Conservation (phyloP, 2,329 filamentous ascomycete genomes). For the Phialemoniopsis sp. region DNA sequence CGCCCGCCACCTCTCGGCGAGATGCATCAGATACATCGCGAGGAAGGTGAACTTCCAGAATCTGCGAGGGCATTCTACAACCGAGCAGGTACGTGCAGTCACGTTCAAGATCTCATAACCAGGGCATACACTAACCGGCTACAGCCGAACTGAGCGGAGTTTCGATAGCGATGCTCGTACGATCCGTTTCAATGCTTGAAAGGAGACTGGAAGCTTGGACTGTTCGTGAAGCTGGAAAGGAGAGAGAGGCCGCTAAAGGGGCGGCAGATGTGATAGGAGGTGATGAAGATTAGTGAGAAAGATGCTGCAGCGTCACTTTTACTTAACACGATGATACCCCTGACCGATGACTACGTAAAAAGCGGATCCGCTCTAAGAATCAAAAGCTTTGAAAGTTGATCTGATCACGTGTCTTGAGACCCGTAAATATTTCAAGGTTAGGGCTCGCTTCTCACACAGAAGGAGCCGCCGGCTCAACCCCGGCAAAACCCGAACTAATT, state of each 20-base stretch:
- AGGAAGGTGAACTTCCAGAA: conserved; percentile 34
- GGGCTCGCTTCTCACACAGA: too few relatives aligned
- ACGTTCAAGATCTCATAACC: neutral
- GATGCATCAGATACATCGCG: conserved; percentile 28
- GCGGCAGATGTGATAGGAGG: too few relatives aligned
- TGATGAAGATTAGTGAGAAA: too few relatives aligned
- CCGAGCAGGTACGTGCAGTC: conserved; percentile 25
- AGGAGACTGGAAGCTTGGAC: conserved; percentile 27
- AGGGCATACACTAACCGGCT: neutral
- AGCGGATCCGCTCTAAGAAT: too few relatives aligned
- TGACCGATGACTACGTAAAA: too few relatives aligned
- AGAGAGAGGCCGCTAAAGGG: conserved; percentile 14
- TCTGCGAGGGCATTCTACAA: conserved; percentile 35
- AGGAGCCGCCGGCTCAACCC: too few relatives aligned
- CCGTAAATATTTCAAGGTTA: too few relatives aligned
- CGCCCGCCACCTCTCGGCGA: neutral
- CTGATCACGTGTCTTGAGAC: too few relatives aligned
- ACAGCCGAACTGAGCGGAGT: conserved; percentile 26
- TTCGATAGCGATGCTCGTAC: conserved; percentile 25
- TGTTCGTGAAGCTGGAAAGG: conserved; percentile 4
- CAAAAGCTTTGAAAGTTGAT: too few relatives aligned
- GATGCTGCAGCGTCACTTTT: too few relatives aligned
- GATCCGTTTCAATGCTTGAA: conserved; percentile 30
- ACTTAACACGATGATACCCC: too few relatives aligned
- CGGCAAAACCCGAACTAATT: conserved; percentile 1